Conservation (phyloP, 176 grass and related monocot species). For the Zea mays region Zm-B73-REFERENCE-NAM-5.0 NC_050101.1:146423501-146424000, state of each 20-base stretch:
- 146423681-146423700: not conserved
- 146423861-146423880: not conserved
- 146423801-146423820: not conserved
- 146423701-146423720: not conserved
- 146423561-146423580: constrained; percentile 76
- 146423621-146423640: not conserved
- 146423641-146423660: constrained; percentile 12
- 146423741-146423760: constrained; percentile 16
- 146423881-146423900: not conserved
- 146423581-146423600: constrained; percentile 5
- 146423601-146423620: not conserved
- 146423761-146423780: constrained; percentile 11
- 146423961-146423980: constrained; percentile 10
- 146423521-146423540: constrained; percentile 93
- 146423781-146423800: not conserved
- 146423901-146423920: not conserved
- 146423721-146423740: not conserved
- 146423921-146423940: not conserved
- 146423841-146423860: not conserved
- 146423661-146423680: constrained; percentile 20
- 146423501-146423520: constrained; percentile 55
- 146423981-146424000: constrained; percentile 3
- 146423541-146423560: constrained; percentile 96
- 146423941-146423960: constrained; percentile 1
- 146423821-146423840: constrained; percentile 17